These are phyloP conservation scores for Candida nitratophila DNA, from an alignment of 805 yeast species.

Conservation along the genomic window DNA sequence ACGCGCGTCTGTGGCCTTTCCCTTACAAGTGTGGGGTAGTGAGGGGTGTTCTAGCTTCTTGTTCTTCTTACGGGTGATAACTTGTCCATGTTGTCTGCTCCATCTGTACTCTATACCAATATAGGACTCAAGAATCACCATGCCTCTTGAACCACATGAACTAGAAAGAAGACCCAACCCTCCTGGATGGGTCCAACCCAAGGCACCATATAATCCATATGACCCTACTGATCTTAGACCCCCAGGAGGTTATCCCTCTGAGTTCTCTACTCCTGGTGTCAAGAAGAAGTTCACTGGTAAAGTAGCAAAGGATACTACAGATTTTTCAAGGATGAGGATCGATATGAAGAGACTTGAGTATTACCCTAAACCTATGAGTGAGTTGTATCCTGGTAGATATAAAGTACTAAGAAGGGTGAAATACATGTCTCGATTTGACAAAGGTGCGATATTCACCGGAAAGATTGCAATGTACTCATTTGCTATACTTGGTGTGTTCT, in stretches of 20 bases:
- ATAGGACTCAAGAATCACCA: no score
- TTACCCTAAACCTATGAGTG: conserved; percentile 71
- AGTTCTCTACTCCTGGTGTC: conserved; percentile 60
- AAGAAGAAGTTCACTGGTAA: conserved; percentile 36
- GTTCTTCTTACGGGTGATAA: no score
- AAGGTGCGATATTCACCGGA: conserved; percentile 56
- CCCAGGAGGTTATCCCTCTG: conserved; percentile 81
- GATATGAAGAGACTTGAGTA: conserved; percentile 70
- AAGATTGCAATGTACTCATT: conserved; percentile 41
- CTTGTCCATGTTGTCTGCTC: no score
- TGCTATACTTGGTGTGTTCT: conserved; percentile 55
- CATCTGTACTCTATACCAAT: no score
- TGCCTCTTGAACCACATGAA: conserved; percentile 11
- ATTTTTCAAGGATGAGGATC: conserved; percentile 59
- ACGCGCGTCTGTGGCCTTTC: no score
- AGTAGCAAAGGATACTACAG: conserved; percentile 60
- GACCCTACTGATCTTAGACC: conserved; percentile 75
- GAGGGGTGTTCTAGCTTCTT: no score
- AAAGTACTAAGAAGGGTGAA: conserved; percentile 59
- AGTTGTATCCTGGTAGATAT: conserved; percentile 70
- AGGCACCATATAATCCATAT: conserved; percentile 80
- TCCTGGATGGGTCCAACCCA: conserved; percentile 73
- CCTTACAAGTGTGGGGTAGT: no score
- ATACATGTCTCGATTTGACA: conserved; percentile 43
- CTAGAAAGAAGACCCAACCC: conserved; percentile 66